Evolutionary conservation across 129 eudicot species (phyloP), one percentile per base, ranked within the genome.

Genomic region (Flaveria bidentis): DNA sequence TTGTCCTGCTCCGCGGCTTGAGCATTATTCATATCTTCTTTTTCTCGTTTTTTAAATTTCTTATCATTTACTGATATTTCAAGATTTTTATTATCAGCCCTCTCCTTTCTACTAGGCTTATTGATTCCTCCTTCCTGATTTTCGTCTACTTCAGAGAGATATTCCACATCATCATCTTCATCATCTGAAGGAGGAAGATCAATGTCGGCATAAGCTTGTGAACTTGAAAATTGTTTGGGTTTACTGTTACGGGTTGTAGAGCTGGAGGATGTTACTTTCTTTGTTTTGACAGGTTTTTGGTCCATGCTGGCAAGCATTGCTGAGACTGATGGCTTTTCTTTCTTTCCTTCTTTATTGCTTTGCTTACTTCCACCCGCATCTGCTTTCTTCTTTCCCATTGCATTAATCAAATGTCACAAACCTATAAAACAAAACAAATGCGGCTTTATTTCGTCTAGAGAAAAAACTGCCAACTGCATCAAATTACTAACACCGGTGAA

Each of bases 131-230:
- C 22, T 28, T 15, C 30, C n/a, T 61, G 42, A 28, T 15, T 30
- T 36, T 16, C 69, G 6, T 63, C 69, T 15, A 13, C 67, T 11
- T 36, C 69, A 6, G 69, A 63, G 3, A 28, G 46, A 30, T n/a
- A 28, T 30, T 63, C 69, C 46, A 26, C 7, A 36, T 36, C 42
- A 10, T 61, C 41, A 25, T 60, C 67, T 25, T 60, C 67, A 60
- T 62, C 45, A 16, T 63, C 69, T 0, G 69, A 63, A 14, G 69
- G 46, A 15, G 69, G 69, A 63, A 63, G 69, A 63, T 63, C 69
- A 25, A 63, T 63, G 45, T 63, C 69, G 16, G 69, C 69, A 30
- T 63, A 63, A 63, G 69, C 33, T 30, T 30, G 69, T 6, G 20
- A 16, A 14, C 33, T 63, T 15, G 69, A 44, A 63, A 46, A 13